phyloP scores from a whole-genome alignment of 768 basidiomycete genomes.

The Lactifluus volemus region DNA sequence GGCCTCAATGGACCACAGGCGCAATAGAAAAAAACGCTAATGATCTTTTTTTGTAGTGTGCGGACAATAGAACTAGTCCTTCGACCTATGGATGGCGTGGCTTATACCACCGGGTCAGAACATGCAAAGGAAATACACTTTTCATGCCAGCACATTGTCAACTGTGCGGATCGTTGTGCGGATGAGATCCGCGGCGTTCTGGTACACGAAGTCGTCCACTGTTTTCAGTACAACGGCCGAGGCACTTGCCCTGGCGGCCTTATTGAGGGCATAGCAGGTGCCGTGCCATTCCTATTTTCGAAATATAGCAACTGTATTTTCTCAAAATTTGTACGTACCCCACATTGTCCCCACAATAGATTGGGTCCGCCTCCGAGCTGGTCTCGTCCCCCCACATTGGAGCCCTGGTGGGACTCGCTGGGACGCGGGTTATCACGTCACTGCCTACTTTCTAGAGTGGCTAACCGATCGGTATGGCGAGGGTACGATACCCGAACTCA shows the following conservation, averaged over 20 bases:
- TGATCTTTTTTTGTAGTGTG: constrained; percentile 1
- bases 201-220: constrained; percentile 71
- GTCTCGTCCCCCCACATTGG: constrained; percentile 66
- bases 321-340: no score
- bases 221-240: constrained; percentile 59
- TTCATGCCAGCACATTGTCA: constrained; percentile 54
- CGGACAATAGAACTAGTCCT: constrained; percentile 48
- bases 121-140: constrained; percentile 68
- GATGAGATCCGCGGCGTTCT: constrained; percentile 68
- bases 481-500: constrained; percentile 50
- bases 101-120: constrained; percentile 50
- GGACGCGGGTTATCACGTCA: constrained; percentile 71
- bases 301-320: not conserved
- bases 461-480: constrained; percentile 42
- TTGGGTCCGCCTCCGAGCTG: constrained; percentile 57
- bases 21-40: not conserved
- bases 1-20: not conserved
- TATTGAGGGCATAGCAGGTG: constrained; percentile 75
- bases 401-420: constrained; percentile 40
- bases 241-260: constrained; percentile 60
- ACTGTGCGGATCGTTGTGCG: constrained; percentile 32
- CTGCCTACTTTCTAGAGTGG: constrained; percentile 72
- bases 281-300: constrained; percentile 7
- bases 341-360: constrained; percentile 32
- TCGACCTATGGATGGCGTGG: constrained; percentile 60